Evolutionary conservation across 306 rosid genomes (phyloP).

Genomic region (Dryas alaskensis): DNA sequence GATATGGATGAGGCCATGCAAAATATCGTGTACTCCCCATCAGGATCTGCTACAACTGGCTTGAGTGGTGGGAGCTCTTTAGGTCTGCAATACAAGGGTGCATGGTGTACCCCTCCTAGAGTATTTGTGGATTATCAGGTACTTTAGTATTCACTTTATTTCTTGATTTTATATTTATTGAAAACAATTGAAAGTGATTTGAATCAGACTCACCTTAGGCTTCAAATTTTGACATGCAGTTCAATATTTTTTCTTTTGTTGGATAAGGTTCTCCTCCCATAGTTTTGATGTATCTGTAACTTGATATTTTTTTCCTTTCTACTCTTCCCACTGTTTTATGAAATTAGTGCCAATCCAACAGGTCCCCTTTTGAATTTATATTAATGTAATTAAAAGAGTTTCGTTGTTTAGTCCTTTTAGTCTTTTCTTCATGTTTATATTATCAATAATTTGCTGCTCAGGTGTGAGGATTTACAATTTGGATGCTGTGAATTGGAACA

Average conservation of each 20-base stretch:
- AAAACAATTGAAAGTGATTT: conserved; percentile 3
- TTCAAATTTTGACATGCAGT: conserved; percentile 9
- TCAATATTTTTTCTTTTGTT: neutral
- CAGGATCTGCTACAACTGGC: conserved; percentile 92
- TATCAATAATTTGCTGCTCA: neutral
- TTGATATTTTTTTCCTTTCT: neutral
- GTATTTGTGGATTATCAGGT: conserved; percentile 97
- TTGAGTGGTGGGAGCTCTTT: conserved; percentile 97
- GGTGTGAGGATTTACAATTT: neutral
- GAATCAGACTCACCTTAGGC: conserved; percentile 7
- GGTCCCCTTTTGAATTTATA: neutral
- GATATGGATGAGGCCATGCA: conserved; percentile 63
- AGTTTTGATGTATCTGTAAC: no score
- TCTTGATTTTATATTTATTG: conserved; percentile 7
- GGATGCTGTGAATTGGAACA: neutral
- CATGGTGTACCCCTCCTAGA: conserved; percentile 99
- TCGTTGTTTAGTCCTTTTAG: no score
- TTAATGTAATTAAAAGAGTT: neutral
- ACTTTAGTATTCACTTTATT: conserved; percentile 17
- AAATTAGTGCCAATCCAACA: neutral
- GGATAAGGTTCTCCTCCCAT: no score
- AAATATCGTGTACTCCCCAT: conserved; percentile 72
- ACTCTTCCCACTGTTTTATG: neutral
- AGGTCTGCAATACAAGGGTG: conserved; percentile 86
- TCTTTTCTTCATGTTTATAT: neutral